These are phyloP conservation scores for Teunomyces stri DNA, from an alignment of 805 yeast genomes.

Conservation along the genomic window DNA sequence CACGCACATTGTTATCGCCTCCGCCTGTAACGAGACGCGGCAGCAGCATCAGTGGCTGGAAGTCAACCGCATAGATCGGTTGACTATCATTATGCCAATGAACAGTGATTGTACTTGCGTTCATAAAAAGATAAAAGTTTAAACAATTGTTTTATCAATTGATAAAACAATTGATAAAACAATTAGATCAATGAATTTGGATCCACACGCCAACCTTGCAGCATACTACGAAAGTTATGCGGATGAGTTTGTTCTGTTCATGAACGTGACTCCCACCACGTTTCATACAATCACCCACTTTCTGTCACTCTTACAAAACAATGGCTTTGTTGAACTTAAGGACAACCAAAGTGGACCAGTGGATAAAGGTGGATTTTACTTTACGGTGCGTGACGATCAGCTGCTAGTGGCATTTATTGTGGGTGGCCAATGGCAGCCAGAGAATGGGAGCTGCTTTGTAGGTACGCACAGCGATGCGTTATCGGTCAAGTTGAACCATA, in stretches of 20 bases:
- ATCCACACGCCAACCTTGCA: background rate
- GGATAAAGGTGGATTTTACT: slow-evolving; percentile 21
- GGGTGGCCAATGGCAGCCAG: slow-evolving; percentile 37
- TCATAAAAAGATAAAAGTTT: slow-evolving; percentile 21
- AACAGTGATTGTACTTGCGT: slow-evolving; percentile 49
- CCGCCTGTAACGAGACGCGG: slow-evolving; percentile 83
- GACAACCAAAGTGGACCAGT: slow-evolving; percentile 18
- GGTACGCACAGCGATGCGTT: slow-evolving; percentile 40
- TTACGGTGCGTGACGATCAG: slow-evolving; percentile 29
- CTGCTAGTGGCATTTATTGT: slow-evolving; percentile 34
- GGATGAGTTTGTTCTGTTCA: slow-evolving; percentile 26
- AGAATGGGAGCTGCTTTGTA: slow-evolving; percentile 24
- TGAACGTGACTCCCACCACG: slow-evolving; percentile 41
- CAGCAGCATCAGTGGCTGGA: slow-evolving; percentile 47
- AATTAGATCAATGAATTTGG: background rate
- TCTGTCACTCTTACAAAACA: slow-evolving; percentile 16
- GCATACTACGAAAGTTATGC: slow-evolving; percentile 17
- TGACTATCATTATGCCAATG: slow-evolving; percentile 76
- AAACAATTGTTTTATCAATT: too few species aligned
- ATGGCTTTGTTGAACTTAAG: slow-evolving; percentile 28
- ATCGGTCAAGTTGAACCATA: slow-evolving; percentile 34
- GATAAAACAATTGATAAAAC: too few species aligned
- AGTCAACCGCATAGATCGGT: slow-evolving; percentile 68
- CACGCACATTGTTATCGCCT: slow-evolving; percentile 87
- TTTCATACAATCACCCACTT: slow-evolving; percentile 33